phyloP scores from a whole-genome alignment of 2,329 filamentous ascomycete genomes.

The Neonectria punicea region DNA sequence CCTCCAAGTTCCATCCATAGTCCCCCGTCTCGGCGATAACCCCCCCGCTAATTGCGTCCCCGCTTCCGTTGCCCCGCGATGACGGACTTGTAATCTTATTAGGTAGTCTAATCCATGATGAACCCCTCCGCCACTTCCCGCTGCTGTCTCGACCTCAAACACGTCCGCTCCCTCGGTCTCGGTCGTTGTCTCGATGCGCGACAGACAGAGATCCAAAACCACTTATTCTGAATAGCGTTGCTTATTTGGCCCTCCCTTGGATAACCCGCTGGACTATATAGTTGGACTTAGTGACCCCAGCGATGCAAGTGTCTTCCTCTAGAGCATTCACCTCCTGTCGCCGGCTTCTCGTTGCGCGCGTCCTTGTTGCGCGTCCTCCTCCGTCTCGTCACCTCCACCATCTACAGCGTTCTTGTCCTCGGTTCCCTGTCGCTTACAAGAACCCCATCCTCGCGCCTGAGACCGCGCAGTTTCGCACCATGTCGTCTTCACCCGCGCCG shows the following conservation, averaged over 20 bases:
- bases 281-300: background rate
- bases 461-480: conserved; percentile 17
- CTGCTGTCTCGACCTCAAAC: background rate
- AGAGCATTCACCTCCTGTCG: background rate
- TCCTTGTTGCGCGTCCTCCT: background rate
- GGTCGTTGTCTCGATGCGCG: background rate
- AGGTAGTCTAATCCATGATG: background rate
- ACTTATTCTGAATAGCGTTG: background rate
- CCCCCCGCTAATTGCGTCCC: background rate
- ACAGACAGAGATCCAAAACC: background rate
- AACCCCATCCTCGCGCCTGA: background rate
- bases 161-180: background rate
- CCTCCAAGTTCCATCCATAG: background rate
- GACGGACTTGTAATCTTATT: background rate
- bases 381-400: background rate
- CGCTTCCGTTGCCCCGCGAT: background rate
- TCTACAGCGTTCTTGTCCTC: background rate
- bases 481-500: conserved; percentile 30
- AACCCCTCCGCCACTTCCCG: background rate
- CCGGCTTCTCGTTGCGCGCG: background rate
- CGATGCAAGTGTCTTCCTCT: background rate
- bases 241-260: background rate
- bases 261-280: background rate
- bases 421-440: background rate
- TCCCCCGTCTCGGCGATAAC: background rate